These are phyloP conservation scores for Ilyonectria robusta DNA, from an alignment of 2,329 filamentous ascomycete species.

Conservation along the genomic window DNA sequence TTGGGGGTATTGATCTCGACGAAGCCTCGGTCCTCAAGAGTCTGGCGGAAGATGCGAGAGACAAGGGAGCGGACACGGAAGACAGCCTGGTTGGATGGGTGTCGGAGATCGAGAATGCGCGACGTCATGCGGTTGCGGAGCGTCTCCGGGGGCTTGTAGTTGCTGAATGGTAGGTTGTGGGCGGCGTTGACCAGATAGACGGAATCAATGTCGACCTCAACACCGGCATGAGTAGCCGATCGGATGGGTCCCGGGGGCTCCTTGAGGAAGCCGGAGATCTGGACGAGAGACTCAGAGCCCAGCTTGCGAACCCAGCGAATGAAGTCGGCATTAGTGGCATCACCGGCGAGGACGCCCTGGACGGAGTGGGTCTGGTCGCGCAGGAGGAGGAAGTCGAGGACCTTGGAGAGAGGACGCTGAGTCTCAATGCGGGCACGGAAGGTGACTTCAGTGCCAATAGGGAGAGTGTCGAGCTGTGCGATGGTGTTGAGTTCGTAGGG, in stretches of 20 bases:
- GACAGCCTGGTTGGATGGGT: constrained; percentile 88
- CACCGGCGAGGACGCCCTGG: constrained; percentile 79
- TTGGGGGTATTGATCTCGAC: constrained; percentile 96
- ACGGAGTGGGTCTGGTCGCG: constrained; percentile 87
- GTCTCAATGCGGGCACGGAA: constrained; percentile 66
- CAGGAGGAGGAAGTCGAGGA: constrained; percentile 88
- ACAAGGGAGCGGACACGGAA: constrained; percentile 90
- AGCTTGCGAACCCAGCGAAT: constrained; percentile 90
- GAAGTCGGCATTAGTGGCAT: constrained; percentile 72
- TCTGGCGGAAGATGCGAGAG: constrained; percentile 82
- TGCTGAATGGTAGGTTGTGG: constrained; percentile 64
- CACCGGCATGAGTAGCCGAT: constrained; percentile 80
- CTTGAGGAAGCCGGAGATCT: constrained; percentile 81
- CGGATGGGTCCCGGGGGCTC: constrained; percentile 81
- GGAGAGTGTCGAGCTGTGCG: constrained; percentile 54
- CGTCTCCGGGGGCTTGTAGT: constrained; percentile 75
- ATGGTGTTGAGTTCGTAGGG: constrained; percentile 58
- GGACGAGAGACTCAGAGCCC: constrained; percentile 82
- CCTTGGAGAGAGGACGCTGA: constrained; percentile 84
- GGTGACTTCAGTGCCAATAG: constrained; percentile 57
- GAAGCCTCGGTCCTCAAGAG: constrained; percentile 82
- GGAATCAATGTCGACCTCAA: constrained; percentile 79
- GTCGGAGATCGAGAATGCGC: constrained; percentile 86
- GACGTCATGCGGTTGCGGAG: constrained; percentile 80
- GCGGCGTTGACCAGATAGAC: constrained; percentile 68